Conservation (phyloP, 257 asterid species). For the Salvia splendens region DNA sequence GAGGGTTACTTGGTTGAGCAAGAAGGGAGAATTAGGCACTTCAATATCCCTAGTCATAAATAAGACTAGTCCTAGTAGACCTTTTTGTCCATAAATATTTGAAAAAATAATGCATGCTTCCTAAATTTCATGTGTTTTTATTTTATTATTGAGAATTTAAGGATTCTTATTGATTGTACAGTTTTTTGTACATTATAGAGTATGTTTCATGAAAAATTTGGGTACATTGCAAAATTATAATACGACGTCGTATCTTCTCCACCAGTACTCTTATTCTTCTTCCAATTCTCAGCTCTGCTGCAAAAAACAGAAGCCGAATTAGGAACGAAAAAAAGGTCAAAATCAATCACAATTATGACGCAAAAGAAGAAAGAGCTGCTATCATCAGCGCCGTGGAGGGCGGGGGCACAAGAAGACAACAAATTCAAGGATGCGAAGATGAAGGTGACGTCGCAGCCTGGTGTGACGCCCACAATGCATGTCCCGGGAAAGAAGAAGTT, state of each 20-base stretch:
- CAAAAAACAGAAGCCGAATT: constrained; percentile 6
- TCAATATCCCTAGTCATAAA: constrained; percentile 73
- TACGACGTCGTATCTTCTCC: constrained; percentile 40
- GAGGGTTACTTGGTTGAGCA: constrained; percentile 69
- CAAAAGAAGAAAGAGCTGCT: constrained; percentile 87
- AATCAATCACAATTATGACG: constrained; percentile 43
- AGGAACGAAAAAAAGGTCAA: background rate
- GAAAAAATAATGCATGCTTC: background rate
- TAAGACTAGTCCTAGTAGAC: constrained; percentile 47
- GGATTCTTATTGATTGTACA: background rate
- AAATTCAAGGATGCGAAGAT: constrained; percentile 79
- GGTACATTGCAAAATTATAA: no score
- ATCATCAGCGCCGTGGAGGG: constrained; percentile 96
- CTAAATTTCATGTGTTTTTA: background rate
- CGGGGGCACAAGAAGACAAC: constrained; percentile 51
- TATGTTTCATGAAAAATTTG: background rate
- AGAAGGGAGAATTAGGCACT: constrained; percentile 76
- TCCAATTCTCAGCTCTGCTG: background rate
- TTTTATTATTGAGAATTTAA: no score
- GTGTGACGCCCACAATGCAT: constrained; percentile 80
- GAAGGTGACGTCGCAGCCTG: constrained; percentile 80
- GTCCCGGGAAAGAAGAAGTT: constrained; percentile 66
- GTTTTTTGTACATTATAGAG: no score
- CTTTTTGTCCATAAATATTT: constrained; percentile 64
- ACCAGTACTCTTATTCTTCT: background rate